Base-by-base conservation (phyloP, 257 asterid species). In the Solanum pinnatisectum region DNA sequence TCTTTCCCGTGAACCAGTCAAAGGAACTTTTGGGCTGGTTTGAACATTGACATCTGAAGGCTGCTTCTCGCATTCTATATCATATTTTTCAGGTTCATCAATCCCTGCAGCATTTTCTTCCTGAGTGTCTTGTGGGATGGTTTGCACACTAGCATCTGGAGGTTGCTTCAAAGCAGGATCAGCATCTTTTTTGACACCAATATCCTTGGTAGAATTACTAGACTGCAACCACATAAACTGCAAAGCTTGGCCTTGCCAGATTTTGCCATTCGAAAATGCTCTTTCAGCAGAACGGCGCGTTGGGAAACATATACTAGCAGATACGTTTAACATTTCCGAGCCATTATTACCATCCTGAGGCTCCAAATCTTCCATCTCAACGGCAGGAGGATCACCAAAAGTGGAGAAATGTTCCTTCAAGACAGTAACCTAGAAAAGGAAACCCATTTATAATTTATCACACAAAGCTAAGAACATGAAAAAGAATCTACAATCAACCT, bases 391-490 rank as follows among this genome's bases (percentile, higher is more conserved):
- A 32, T 93, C 98, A n/a, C 98, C 98, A 88, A 90, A 95, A 30
- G 91, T 33, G 60, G 95, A 93, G 94, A 97, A 97, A 90, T 97
- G 98, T 79, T 96, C 98, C 94, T 94, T 91, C 91, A 97, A 87
- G 85, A 92, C 93, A 89, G 92, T 91, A 90, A 93, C 94, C 99
- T 97, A 84, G 70, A 71, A 60, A 86, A 89, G 73, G 87, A n/a
- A 89, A 70, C 87, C 49, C 42, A 70, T 71, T 86, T 4, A 60
- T 60, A 22, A 83, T 49, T 42, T 83, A 63, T 56, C 42, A 60
- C 33, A 70, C 44, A 65, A 68, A 36, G 52, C 27, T 42, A 52
- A 49, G 77, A 72, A 63, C 40, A 70, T 2, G 76, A 37, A 40
- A 77, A 42, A 65, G 30, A 85, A 87, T 16, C 49, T 33, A 65